Base-by-base conservation (phyloP, 192 early-diverging fungal genomes). In the Glomus cerebriforme region DNA sequence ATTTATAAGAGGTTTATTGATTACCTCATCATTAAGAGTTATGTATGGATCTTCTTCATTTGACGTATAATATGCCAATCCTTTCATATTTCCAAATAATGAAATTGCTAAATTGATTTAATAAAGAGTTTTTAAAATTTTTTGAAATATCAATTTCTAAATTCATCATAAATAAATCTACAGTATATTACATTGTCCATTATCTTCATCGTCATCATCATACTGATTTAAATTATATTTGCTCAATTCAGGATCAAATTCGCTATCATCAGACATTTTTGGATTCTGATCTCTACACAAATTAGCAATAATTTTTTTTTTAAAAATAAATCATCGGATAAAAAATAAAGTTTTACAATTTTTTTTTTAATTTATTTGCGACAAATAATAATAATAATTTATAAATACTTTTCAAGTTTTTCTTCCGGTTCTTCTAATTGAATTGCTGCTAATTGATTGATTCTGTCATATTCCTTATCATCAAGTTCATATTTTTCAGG, bases 161-260 rank as follows among this genome's bases (percentile, higher is more conserved):
- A 24, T 47, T 47, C 4, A 29, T 26, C 10, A 47, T 43, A 73
- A 73, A 47, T 17, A 24, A 22, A 4, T 7, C 54, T 54, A 12
- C 9, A n/a, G n/a, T 12, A 43, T 43, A 43, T 43, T 54, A 73
- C 77, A 17, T 71, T 66, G 49, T 37, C 65, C 83, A 17, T 63
- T 75, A 3, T 87, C 86, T 17, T 87, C 83, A 54, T 89, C 88
- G n/a, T 94, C 94, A 34, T 92, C 86, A 81, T 99, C 97, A 87
- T 99, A 99, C 81, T 92, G 83, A 73, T 97, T 96, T 80, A 99
- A 86, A 80, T 99, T 93, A 85, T 96, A 99, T 81, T 92, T 90
- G 43, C 90, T 87, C 34, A 96, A 87, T 43, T 92, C 93, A 7
- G 90, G 85, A 65, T 92, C 88, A 59, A 84, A 5, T 43, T 43